Percentiles rank a stretch among this genome's conserved stretches.
These are phyloP conservation scores for Yarrowia sp. DNA, from an alignment of 805 yeast genomes.

Conservation along the genomic window DNA sequence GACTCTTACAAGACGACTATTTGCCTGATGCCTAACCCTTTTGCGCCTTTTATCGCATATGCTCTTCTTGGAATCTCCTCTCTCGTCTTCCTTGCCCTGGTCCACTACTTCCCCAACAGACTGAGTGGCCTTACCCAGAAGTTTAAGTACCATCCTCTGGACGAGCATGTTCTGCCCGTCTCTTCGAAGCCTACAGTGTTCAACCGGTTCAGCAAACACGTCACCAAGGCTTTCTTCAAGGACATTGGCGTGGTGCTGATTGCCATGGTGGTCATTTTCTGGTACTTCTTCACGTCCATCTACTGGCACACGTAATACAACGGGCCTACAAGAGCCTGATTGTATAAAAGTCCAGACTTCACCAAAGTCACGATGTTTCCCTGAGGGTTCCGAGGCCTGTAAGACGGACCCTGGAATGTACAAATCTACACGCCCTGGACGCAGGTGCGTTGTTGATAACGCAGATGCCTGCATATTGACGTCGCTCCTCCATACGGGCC, in stretches of 20 bases:
- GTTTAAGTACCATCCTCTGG: conserved; percentile 12
- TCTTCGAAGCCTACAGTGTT: neutral
- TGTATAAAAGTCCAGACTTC: no score
- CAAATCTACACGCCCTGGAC: no score
- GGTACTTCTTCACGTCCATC: conserved; percentile 20
- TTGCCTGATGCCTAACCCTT: conserved; percentile 39
- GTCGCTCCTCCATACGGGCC: no score
- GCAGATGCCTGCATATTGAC: no score
- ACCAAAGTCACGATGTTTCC: no score
- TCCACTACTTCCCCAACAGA: conserved; percentile 1
- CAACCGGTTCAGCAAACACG: neutral
- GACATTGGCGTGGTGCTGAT: neutral
- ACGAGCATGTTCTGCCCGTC: neutral
- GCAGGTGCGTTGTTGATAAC: no score
- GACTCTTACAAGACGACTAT: conserved; percentile 34
- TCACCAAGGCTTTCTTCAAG: conserved; percentile 3
- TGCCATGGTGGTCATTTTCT: conserved; percentile 1
- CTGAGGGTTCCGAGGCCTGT: no score
- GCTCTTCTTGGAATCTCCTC: conserved; percentile 16
- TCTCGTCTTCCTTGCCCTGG: neutral
- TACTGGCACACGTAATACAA: conserved; percentile 11
- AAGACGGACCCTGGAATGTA: no score
- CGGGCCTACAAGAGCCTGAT: no score
- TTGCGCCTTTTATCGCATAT: conserved; percentile 36
- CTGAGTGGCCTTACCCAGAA: neutral